Base-by-base conservation (phyloP, 495 filamentous ascomycete genomes). In the Penicillium tannophilum region DNA sequence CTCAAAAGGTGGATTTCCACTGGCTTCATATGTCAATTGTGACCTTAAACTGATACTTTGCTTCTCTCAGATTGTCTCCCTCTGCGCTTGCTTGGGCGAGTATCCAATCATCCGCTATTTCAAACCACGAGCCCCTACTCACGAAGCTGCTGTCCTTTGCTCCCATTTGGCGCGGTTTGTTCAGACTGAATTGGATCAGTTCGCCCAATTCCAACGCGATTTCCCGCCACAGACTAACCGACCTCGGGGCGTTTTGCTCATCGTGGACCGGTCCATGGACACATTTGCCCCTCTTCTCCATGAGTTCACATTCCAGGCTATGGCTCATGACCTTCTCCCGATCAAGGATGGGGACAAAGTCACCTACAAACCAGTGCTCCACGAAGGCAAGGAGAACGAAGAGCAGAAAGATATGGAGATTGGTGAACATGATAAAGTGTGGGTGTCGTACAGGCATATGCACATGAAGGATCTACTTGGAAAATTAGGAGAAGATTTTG, bases 401-500 rank as follows among this genome's bases (percentile, higher is more conserved):
- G 85, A 94, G 62, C 80, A 87, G 51, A 97, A 96, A 72, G 92
- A 97, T 16, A 88, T 96, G 82, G 89, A 93, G 58, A 89, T 98
- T 49, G 79, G 79, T 31, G 94, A 98, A 44, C 87, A 92, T 49
- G 94, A 98, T 70, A 88, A 85, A 61, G 86, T 98, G 30, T 98
- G 94, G 94, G 85, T 96, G 16, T 88, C 90, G 54, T 96, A 96
- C 61, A 82, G 95, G 48, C 94, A 98, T 72, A 80, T 87, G 56
- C 94, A 98, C 69, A 98, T 98, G 95, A 96, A 94, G 70, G 94
- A 98, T 70, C 93, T 96, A 10, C 91, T 98, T 62, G 92, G 90
- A 59, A 96, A 91, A 72, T 76, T 98, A 55, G 94, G 93, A 79
- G 82, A 85, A 39, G 95, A 98, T 65, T 98, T 98, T 61, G 84